These are phyloP conservation scores for Rutstroemia sp. DNA, from an alignment of 2,329 filamentous ascomycete species.

Conservation along the genomic window DNA sequence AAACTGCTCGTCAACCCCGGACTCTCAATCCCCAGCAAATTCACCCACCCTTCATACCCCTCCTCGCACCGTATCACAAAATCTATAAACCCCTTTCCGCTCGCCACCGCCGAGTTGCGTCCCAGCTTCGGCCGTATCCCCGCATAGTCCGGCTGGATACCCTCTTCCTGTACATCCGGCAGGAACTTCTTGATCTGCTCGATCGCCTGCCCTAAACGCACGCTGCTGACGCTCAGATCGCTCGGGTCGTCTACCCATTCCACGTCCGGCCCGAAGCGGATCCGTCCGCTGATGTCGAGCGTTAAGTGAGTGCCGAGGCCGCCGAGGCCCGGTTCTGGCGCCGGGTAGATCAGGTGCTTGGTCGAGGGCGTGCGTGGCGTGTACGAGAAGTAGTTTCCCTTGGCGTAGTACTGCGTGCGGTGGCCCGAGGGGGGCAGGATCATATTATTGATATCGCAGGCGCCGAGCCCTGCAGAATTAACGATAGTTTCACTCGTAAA, in stretches of 20 bases:
- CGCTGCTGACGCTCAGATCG: conserved; percentile 61
- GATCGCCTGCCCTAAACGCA: conserved; percentile 58
- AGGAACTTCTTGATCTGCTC: conserved; percentile 73
- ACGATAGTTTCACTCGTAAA: conserved; percentile 72
- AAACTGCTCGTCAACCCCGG: conserved; percentile 82
- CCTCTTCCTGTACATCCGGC: conserved; percentile 59
- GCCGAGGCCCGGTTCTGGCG: conserved; percentile 70
- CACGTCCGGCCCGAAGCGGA: conserved; percentile 91
- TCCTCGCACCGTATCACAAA: conserved; percentile 75
- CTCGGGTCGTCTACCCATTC: conserved; percentile 75
- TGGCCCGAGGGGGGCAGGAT: conserved; percentile 55
- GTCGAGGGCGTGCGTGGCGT: conserved; percentile 55
- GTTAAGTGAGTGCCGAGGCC: conserved; percentile 92
- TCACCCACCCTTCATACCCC: conserved; percentile 76
- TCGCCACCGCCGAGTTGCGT: conserved; percentile 48
- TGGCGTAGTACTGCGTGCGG: conserved; percentile 69
- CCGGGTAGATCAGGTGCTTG: conserved; percentile 77
- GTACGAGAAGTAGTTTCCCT: conserved; percentile 94
- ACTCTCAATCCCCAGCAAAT: conserved; percentile 87
- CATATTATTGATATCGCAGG: conserved; percentile 74
- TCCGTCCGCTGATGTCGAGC: conserved; percentile 73
- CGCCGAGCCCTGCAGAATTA: conserved; percentile 79
- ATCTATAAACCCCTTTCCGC: conserved; percentile 68
- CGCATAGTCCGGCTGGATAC: conserved; percentile 75
- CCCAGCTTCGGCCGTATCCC: conserved; percentile 85